phyloP scores from a whole-genome alignment of 1,139 yeast genomes.

The Debaryomyces sp. region DNA sequence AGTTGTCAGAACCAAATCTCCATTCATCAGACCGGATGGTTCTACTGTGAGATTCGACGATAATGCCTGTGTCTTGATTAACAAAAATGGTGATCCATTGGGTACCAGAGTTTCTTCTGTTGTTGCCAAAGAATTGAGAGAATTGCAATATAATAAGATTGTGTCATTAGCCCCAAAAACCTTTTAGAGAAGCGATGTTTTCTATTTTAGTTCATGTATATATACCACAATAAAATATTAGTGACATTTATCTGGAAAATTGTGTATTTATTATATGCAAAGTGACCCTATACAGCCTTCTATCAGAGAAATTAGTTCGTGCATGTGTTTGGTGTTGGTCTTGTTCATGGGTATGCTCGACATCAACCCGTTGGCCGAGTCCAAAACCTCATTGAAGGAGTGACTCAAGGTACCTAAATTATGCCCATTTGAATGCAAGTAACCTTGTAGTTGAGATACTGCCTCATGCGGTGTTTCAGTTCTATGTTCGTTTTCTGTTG shows the following conservation, averaged over 20 bases:
- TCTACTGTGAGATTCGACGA: slow-evolving; percentile 87
- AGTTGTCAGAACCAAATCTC: slow-evolving; percentile 90
- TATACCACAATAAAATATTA: slow-evolving; percentile 4
- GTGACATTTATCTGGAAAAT: not conserved
- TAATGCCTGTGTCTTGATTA: slow-evolving; percentile 93
- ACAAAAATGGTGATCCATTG: slow-evolving; percentile 89
- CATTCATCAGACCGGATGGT: slow-evolving; percentile 85
- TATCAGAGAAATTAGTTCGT: slow-evolving; percentile 25
- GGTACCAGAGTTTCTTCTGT: slow-evolving; percentile 93
- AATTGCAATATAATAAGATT: slow-evolving; percentile 81
- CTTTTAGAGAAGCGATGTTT: slow-evolving; percentile 37
- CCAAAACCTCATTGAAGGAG: slow-evolving; percentile 18
- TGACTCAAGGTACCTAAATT: not conserved
- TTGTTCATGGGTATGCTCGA: slow-evolving; percentile 19
- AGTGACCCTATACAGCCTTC: slow-evolving; percentile 29
- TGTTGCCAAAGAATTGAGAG: slow-evolving; percentile 89
- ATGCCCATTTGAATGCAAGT: not conserved
- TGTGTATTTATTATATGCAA: slow-evolving; percentile 11
- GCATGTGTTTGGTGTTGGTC: slow-evolving; percentile 18
- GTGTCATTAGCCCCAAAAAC: slow-evolving; percentile 91
- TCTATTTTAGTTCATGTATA: slow-evolving; percentile 8
- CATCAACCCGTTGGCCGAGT: slow-evolving; percentile 19
- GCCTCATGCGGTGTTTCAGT: not conserved
- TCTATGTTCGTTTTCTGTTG: not conserved
- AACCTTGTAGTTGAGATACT: not conserved